phyloP scores from a whole-genome alignment of 1,139 yeast species.

The Komagataea norvegica region DNA sequence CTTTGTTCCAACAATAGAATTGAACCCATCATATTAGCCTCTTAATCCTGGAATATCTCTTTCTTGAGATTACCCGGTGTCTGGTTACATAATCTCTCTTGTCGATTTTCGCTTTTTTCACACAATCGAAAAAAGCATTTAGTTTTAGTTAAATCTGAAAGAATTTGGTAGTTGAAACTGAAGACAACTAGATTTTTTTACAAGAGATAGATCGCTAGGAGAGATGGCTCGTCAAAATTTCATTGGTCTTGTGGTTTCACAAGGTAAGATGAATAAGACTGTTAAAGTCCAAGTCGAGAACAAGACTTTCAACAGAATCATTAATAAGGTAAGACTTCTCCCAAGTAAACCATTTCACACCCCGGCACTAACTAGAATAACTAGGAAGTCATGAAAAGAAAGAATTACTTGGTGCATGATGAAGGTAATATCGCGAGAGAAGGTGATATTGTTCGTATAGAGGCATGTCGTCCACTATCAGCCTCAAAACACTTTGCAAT shows the following conservation, averaged over 20 bases:
- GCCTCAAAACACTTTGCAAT: slow-evolving; percentile 85
- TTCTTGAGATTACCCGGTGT: no score
- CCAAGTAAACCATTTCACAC: no score
- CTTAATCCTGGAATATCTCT: no score
- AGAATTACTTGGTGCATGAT: slow-evolving; percentile 88
- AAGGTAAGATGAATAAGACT: slow-evolving; percentile 94
- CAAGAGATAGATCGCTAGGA: no score
- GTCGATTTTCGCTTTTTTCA: no score
- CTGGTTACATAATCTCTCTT: no score
- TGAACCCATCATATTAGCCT: no score
- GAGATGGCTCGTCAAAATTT: slow-evolving; percentile 85
- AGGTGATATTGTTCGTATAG: slow-evolving; percentile 93
- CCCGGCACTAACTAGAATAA: neutral
- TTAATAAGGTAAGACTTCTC: slow-evolving; percentile 48
- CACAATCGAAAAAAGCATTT: no score
- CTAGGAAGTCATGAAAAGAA: slow-evolving; percentile 64
- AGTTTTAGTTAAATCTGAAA: no score
- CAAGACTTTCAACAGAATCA: slow-evolving; percentile 58
- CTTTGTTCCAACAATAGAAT: no score
- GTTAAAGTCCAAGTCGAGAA: slow-evolving; percentile 87
- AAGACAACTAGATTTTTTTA: no score
- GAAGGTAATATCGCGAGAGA: slow-evolving; percentile 88
- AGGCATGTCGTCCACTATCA: slow-evolving; percentile 81
- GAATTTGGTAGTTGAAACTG: no score
- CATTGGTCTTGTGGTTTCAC: slow-evolving; percentile 88